Conservation (phyloP, 2,329 filamentous ascomycete species). For the Talaromyces marneffei region DNA sequence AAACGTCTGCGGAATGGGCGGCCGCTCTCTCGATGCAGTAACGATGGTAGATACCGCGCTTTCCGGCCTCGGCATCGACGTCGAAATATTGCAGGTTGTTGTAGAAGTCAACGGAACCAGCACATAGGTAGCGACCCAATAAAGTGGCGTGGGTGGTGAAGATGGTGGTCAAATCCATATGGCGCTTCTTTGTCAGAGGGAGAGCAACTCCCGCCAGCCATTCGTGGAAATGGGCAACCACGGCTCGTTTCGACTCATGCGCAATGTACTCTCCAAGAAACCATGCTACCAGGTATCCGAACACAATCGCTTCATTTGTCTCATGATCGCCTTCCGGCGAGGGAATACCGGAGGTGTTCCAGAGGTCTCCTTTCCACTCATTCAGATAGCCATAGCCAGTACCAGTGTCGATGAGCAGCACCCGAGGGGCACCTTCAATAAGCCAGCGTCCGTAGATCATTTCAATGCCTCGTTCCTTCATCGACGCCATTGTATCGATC, state of each 20-base stretch:
- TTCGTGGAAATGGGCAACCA: slow-evolving; percentile 98
- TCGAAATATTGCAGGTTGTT: slow-evolving; percentile 98
- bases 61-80: slow-evolving; percentile 91
- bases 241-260: slow-evolving; percentile 83
- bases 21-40: slow-evolving; percentile 97
- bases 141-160: slow-evolving; percentile 97
- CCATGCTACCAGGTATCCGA: slow-evolving; percentile 96
- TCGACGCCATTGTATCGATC: slow-evolving; percentile 76
- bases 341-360: slow-evolving; percentile 90
- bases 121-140: slow-evolving; percentile 90
- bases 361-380: slow-evolving; percentile 96
- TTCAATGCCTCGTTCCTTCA: slow-evolving; percentile 85
- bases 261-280: slow-evolving; percentile 97
- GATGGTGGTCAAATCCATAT: slow-evolving; percentile 95
- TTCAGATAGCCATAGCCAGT: slow-evolving; percentile 86
- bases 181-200: slow-evolving; percentile 84
- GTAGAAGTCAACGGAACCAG: slow-evolving; percentile 97
- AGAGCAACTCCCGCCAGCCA: slow-evolving; percentile 94
- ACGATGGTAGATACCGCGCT: slow-evolving; percentile 95
- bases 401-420: slow-evolving; percentile 90
- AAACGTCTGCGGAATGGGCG: slow-evolving; percentile 88
- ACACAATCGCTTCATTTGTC: slow-evolving; percentile 95
- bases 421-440: slow-evolving; percentile 90
- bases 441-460: slow-evolving; percentile 94
- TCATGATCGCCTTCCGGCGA: slow-evolving; percentile 85